Evolutionary conservation across 768 basidiomycete genomes (phyloP).

Genomic region (Tricholoma matsutake): DNA sequence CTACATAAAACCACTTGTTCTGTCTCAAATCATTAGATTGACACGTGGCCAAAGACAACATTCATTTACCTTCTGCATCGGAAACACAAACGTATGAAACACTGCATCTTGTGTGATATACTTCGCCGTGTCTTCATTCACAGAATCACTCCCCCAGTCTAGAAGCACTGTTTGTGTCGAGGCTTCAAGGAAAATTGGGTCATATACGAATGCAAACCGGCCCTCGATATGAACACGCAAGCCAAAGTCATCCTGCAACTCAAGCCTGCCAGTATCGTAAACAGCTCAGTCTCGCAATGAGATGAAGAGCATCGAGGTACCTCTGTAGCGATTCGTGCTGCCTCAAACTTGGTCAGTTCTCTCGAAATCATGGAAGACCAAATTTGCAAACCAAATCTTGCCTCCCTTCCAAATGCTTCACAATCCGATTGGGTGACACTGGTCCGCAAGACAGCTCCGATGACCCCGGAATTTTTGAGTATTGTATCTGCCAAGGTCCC

Average conservation of each 20-base stretch:
- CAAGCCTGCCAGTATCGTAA: slow-evolving; percentile 24
- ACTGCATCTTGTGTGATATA: slow-evolving; percentile 32
- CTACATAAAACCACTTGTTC: slow-evolving; percentile 51
- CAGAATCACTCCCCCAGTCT: slow-evolving; percentile 45
- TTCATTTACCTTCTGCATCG: slow-evolving; percentile 38
- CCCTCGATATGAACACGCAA: slow-evolving; percentile 39
- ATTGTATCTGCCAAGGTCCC: slow-evolving; percentile 39
- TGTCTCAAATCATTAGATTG: slow-evolving; percentile 17
- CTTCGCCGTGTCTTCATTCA: slow-evolving; percentile 28
- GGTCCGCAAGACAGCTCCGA: slow-evolving; percentile 31
- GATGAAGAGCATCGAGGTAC: slow-evolving; percentile 14
- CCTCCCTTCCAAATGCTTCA: slow-evolving; percentile 4
- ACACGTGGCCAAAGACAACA: neutral
- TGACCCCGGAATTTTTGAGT: slow-evolving; percentile 33
- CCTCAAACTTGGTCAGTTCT: slow-evolving; percentile 1
- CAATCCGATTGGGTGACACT: slow-evolving; percentile 5
- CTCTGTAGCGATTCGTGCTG: slow-evolving; percentile 23
- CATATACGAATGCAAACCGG: slow-evolving; percentile 48
- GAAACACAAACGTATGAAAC: slow-evolving; percentile 52
- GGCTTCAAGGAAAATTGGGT: slow-evolving; percentile 54
- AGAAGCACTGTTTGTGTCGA: slow-evolving; percentile 42
- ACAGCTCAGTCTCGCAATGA: slow-evolving; percentile 1
- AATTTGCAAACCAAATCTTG: slow-evolving; percentile 6
- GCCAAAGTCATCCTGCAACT: slow-evolving; percentile 35
- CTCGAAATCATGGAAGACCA: neutral